Evolutionary conservation across 2,329 filamentous ascomycete genomes (phyloP).

Genomic region (Ascochyta rabiei): DNA sequence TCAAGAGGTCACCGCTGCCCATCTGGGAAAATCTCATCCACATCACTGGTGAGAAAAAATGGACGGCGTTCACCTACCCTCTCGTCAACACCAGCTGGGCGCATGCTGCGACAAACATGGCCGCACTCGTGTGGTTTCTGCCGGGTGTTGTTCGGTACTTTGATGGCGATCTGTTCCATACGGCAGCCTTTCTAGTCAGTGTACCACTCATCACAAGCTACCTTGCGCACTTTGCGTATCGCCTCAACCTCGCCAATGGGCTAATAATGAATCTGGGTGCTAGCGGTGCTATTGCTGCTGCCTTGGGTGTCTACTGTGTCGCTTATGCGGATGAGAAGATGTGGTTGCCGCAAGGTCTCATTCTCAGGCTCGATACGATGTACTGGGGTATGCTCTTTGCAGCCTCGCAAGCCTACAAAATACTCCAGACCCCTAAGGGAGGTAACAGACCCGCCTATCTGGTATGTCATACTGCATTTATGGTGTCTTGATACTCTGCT

Average conservation of each 20-base stretch:
- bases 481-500: not conserved
- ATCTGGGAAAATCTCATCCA: slow-evolving; percentile 19
- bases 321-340: slow-evolving; percentile 21
- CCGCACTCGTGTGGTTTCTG: slow-evolving; percentile 15
- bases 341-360: slow-evolving; percentile 11
- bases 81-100: slow-evolving; percentile 13
- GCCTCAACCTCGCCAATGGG: slow-evolving; percentile 1
- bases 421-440: not conserved
- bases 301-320: slow-evolving; percentile 16
- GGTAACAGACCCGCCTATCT: slow-evolving; percentile 1
- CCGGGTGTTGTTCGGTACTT: slow-evolving; percentile 22
- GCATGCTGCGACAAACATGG: slow-evolving; percentile 9
- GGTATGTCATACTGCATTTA: not conserved
- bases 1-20: slow-evolving; percentile 10
- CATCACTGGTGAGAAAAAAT: slow-evolving; percentile 18
- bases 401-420: slow-evolving; percentile 1
- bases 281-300: slow-evolving; percentile 7
- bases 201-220: slow-evolving; percentile 20
- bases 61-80: slow-evolving; percentile 21
- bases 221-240: slow-evolving; percentile 13
- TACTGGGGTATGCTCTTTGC: slow-evolving; percentile 13
- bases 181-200: slow-evolving; percentile 12
- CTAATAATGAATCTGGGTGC: slow-evolving; percentile 14
- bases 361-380: slow-evolving; percentile 18
- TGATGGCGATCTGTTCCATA: slow-evolving; percentile 20